A percentile compares a stretch with the other conserved stretches of the same genome.
These are phyloP conservation scores for Capsella rubella DNA, from an alignment of 441 rosid genomes.

Conservation along the genomic window DNA sequence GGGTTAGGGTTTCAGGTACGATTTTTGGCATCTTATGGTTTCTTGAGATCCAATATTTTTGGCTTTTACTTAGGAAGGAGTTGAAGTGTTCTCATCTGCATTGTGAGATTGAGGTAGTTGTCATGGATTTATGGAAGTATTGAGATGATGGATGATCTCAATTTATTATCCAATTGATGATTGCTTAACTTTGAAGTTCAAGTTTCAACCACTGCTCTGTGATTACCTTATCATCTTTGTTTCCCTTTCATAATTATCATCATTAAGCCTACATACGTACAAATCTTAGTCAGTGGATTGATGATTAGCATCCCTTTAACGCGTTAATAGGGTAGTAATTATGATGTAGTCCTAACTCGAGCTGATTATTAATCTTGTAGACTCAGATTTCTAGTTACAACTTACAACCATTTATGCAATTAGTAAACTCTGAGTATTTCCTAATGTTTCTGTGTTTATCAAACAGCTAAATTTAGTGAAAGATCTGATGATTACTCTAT, in stretches of 20 bases:
- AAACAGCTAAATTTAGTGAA: constrained; percentile 4
- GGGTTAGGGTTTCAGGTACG: constrained; percentile 74
- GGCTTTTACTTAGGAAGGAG: background rate
- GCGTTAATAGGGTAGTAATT: background rate
- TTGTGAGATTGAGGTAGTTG: background rate
- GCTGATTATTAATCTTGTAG: background rate
- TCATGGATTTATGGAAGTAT: background rate
- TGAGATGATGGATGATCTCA: background rate
- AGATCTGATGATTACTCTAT: constrained; percentile 17
- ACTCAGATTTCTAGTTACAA: constrained; percentile 5
- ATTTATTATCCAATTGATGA: constrained; percentile 15
- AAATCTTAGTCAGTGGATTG: background rate
- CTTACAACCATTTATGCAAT: background rate
- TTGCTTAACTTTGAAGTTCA: constrained; percentile 47
- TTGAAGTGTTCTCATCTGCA: background rate
- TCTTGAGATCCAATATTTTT: constrained; percentile 26
- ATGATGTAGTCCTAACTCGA: background rate
- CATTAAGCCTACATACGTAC: background rate
- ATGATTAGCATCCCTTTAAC: background rate
- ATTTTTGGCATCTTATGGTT: constrained; percentile 2
- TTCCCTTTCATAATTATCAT: background rate
- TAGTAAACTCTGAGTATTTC: background rate
- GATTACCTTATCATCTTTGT: background rate
- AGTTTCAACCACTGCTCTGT: constrained; percentile 18
- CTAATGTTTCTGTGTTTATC: background rate